phyloP scores from a whole-genome alignment of 768 basidiomycete genomes.

The Mycena capillaripes region DNA sequence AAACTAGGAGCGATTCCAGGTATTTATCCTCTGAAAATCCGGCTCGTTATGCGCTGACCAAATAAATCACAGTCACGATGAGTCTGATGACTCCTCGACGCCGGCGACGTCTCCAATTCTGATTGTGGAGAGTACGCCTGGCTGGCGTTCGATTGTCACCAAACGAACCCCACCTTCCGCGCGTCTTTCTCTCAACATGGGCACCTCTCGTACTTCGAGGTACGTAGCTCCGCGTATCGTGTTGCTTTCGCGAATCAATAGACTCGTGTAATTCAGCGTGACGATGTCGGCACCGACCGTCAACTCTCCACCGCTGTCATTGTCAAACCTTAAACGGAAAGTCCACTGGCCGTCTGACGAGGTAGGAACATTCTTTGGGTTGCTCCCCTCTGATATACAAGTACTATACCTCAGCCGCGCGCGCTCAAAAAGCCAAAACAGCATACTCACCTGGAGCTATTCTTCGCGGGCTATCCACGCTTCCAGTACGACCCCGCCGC shows the following conservation, averaged over 20 bases:
- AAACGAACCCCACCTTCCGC: background rate
- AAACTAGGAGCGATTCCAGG: constrained; percentile 1
- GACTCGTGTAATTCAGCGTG: background rate
- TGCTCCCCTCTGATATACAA: background rate
- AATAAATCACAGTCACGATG: constrained; percentile 6
- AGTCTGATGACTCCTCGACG: background rate
- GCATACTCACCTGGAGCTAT: constrained; percentile 24
- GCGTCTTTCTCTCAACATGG: background rate
- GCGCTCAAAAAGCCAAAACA: background rate
- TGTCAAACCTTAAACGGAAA: constrained; percentile 9
- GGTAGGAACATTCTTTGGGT: no score
- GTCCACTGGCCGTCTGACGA: background rate
- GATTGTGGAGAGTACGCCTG: background rate
- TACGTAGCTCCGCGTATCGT: background rate
- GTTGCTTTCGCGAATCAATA: background rate
- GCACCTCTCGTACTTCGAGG: background rate
- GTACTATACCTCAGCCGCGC: no score
- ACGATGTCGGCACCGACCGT: background rate
- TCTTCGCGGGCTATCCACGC: constrained; percentile 36
- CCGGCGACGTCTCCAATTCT: background rate
- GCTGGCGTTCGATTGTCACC: no score
- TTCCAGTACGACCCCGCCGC: constrained; percentile 40
- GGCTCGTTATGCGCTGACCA: background rate
- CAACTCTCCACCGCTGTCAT: no score
- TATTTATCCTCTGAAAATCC: background rate